phyloP scores from a whole-genome alignment of 2,329 filamentous ascomycete species.

The Ceratocystis huliohia region DNA sequence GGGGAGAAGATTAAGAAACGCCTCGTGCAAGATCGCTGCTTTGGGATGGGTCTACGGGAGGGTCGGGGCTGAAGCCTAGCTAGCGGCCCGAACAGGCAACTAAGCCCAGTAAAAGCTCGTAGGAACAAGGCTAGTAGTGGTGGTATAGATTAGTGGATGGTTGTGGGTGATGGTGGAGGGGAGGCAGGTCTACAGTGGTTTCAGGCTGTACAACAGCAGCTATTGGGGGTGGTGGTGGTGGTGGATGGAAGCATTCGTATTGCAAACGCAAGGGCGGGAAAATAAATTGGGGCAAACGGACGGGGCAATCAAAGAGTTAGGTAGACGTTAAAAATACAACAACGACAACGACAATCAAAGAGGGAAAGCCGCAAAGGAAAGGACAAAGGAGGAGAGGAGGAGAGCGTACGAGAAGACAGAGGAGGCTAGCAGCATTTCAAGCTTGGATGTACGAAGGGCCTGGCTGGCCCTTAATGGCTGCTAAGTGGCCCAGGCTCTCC shows the following conservation, averaged over 20 bases:
- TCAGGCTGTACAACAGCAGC: too few relatives aligned
- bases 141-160: too few relatives aligned
- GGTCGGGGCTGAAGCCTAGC: not conserved
- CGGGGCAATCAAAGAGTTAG: not conserved
- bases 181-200: too few relatives aligned
- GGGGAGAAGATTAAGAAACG: not conserved
- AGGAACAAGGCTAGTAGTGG: not conserved
- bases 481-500: not conserved
- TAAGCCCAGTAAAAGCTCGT: not conserved
- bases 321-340: too few relatives aligned
- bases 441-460: not conserved
- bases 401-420: too few relatives aligned
- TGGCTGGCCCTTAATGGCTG: too few relatives aligned
- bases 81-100: not conserved
- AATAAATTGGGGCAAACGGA: not conserved
- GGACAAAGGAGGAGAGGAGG: too few relatives aligned
- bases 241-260: not conserved
- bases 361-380: not conserved
- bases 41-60: not conserved
- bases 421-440: not conserved
- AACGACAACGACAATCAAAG: too few relatives aligned
- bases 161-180: too few relatives aligned
- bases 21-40: conserved; percentile 1
- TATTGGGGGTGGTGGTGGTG: not conserved
- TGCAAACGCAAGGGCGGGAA: not conserved